These are phyloP conservation scores for Linnemannia zychae DNA, from an alignment of 192 early-diverging fungal genomes.

Conservation along the genomic window DNA sequence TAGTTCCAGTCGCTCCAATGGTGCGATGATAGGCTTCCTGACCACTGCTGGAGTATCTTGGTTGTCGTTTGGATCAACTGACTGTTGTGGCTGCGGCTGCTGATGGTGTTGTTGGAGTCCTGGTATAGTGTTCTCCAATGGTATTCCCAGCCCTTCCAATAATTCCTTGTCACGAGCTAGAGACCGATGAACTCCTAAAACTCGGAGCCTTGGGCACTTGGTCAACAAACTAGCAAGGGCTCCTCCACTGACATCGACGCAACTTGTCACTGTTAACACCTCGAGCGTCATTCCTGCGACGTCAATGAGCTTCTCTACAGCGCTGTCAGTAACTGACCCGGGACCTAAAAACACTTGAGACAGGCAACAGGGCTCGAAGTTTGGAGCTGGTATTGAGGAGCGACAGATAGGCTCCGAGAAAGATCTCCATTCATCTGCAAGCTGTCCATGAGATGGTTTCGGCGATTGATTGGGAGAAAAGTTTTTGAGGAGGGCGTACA, in stretches of 20 bases:
- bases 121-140: background rate
- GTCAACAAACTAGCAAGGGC: constrained; percentile 44
- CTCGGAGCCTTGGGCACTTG: constrained; percentile 39
- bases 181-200: constrained; percentile 40
- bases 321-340: constrained; percentile 51
- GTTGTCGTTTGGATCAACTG: background rate
- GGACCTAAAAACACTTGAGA: constrained; percentile 55
- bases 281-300: constrained; percentile 43
- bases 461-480: background rate
- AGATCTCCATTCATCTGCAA: background rate
- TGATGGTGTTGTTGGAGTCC: background rate
- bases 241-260: constrained; percentile 49
- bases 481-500: constrained; percentile 37
- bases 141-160: constrained; percentile 45
- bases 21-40: constrained; percentile 35
- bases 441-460: background rate
- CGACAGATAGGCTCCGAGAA: background rate
- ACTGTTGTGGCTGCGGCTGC: background rate
- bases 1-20: constrained; percentile 41
- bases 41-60: background rate
- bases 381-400: background rate
- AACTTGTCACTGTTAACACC: constrained; percentile 48
- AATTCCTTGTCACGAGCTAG: constrained; percentile 42
- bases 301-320: constrained; percentile 34
- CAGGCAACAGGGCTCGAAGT: constrained; percentile 18